Conservation (phyloP, 1,139 yeast genomes). For the Pneumocystis sp. region DNA sequence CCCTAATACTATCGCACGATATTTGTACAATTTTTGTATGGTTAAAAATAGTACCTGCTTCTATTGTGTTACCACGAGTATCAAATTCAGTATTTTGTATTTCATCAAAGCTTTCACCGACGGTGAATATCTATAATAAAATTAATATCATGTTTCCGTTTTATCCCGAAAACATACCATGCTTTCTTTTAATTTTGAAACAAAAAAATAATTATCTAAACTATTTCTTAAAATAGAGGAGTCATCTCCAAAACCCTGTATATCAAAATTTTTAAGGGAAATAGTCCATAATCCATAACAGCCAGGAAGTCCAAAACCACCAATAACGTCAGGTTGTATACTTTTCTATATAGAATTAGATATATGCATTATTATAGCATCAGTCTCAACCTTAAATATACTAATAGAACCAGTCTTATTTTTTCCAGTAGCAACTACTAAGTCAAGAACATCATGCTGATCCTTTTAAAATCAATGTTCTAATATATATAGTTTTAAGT, state of each 20-base stretch:
- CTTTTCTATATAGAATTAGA: not conserved
- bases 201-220: constrained; percentile 44
- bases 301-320: constrained; percentile 51
- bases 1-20: constrained; percentile 47
- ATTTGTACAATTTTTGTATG: constrained; percentile 59
- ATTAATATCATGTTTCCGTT: not conserved
- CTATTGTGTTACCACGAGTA: constrained; percentile 49
- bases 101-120: constrained; percentile 51
- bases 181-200: constrained; percentile 43
- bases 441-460: not conserved
- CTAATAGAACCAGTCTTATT: not conserved
- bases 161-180: constrained; percentile 30
- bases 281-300: constrained; percentile 24
- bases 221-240: constrained; percentile 14
- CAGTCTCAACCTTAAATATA: not conserved
- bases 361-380: not conserved
- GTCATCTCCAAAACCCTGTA: not conserved
- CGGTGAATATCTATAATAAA: constrained; percentile 31
- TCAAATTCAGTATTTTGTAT: constrained; percentile 50
- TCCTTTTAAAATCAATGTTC: not conserved
- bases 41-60: constrained; percentile 46
- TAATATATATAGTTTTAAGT: not conserved
- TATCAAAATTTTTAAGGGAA: not conserved
- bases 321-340: constrained; percentile 45
- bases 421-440: not conserved